phyloP scores from a whole-genome alignment of 73 alveolate genomes.

The Uronychia setigera region DNA sequence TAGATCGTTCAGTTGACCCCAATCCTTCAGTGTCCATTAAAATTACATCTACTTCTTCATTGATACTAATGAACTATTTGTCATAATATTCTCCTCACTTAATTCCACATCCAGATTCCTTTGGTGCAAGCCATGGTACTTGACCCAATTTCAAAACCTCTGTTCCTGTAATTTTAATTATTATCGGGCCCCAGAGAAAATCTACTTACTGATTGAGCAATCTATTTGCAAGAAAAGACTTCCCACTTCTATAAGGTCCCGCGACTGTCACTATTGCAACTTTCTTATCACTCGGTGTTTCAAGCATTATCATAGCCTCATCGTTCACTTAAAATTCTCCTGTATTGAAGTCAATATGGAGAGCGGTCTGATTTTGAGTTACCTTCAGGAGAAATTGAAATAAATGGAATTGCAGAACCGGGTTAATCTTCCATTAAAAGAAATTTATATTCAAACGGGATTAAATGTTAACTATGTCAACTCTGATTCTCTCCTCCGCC shows the following conservation, averaged over 20 bases:
- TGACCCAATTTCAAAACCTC: conserved; percentile 92
- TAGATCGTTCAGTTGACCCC: conserved; percentile 90
- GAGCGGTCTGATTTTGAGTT: neutral
- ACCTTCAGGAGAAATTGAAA: conserved; percentile 8
- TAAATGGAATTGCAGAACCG: conserved; percentile 30
- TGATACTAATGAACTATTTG: neutral
- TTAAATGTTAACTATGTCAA: neutral
- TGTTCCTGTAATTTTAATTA: conserved; percentile 39
- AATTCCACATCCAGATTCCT: conserved; percentile 98
- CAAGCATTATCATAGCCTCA: conserved; percentile 54
- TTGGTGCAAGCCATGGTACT: conserved; percentile 94
- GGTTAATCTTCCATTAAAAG: conserved; percentile 10
- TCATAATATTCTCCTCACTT: neutral
- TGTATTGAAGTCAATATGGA: too few species aligned
- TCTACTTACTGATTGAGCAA: conserved; percentile 52
- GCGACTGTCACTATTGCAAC: conserved; percentile 89
- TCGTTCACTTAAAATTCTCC: conserved; percentile 49
- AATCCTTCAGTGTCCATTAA: conserved; percentile 95
- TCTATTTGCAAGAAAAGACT: conserved; percentile 89
- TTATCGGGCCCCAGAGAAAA: conserved; percentile 7
- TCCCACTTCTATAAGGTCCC: conserved; percentile 95
- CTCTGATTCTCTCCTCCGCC: conserved; percentile 9
- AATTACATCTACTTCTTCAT: conserved; percentile 50
- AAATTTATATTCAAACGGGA: neutral
- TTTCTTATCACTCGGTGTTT: conserved; percentile 45